These are phyloP conservation scores for Teratosphaeria zuluensis DNA, from an alignment of 2,329 filamentous ascomycete genomes.

Conservation along the genomic window DNA sequence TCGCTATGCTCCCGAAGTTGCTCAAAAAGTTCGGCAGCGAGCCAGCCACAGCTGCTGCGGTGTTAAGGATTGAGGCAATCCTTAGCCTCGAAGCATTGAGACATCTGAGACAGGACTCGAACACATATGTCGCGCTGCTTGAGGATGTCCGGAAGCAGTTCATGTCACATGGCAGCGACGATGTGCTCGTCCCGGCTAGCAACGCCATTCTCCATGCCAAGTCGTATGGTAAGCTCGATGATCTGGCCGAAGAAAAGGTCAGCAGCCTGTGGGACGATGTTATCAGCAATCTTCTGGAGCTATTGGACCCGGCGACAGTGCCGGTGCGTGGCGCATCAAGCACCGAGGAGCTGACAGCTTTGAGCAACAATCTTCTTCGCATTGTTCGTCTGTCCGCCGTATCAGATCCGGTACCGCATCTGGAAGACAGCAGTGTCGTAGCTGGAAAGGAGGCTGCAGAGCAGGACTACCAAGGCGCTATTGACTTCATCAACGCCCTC, in stretches of 20 bases:
- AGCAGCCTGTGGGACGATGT: constrained; percentile 78
- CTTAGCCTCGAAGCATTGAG: constrained; percentile 82
- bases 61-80: constrained; percentile 75
- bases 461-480: constrained; percentile 31
- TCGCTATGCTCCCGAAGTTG: constrained; percentile 69
- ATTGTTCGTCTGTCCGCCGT: constrained; percentile 20
- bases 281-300: constrained; percentile 60
- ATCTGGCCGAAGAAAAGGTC: constrained; percentile 72
- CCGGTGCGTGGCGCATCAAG: constrained; percentile 57
- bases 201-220: constrained; percentile 75
- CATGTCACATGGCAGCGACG: constrained; percentile 77
- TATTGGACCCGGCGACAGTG: constrained; percentile 60
- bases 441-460: constrained; percentile 23
- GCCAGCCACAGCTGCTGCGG: constrained; percentile 73
- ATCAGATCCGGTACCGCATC: constrained; percentile 62
- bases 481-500: constrained; percentile 63
- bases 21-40: constrained; percentile 90
- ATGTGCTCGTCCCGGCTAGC: constrained; percentile 74
- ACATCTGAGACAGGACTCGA: constrained; percentile 76
- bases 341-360: constrained; percentile 28
- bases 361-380: constrained; percentile 25
- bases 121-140: constrained; percentile 67
- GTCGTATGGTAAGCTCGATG: constrained; percentile 78
- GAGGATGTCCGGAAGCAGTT: constrained; percentile 94
- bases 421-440: constrained; percentile 50